Evolutionary conservation across 306 rosid species (phyloP), one percentile per base, ranked within the genome.

Genomic region (Casuarina cunninghamiana): DNA sequence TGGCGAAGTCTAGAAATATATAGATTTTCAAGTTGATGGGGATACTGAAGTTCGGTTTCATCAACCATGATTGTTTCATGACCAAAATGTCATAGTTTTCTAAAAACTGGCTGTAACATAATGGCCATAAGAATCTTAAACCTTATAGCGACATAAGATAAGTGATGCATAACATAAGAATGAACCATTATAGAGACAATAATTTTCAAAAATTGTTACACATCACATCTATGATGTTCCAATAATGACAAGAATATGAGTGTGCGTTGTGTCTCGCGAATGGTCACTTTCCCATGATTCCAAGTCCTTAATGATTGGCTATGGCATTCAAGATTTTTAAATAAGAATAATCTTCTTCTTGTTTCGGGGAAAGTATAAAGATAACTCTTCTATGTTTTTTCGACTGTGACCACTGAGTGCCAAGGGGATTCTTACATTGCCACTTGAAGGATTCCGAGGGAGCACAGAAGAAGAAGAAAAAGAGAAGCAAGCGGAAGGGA

Each of bases 1-100:
- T 48, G 21, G 62, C 2, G 63, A 72, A 17, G 51, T 38, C 45
- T 82, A 32, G 4, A 92, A 76, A 71, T 90, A 82, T 90, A 92
- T 39, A 94, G 87, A 78, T 84, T 91, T 44, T 79, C 85, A 87
- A 94, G 97, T 77, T 90, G 92, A 72, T 90, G 91, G 39, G 83
- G 87, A 82, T 91, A 92, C 78, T 88, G 87, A 76, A 84, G 71
- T 78, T 94, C 97, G 67, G 84, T 84, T 87, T 94, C 96, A 84
- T 94, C 97, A 19, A 87, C 77, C 87, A 80, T 60, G 39, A 83
- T 79, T 11, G 85, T 80, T 78, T 94, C 97, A 86, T 84, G 83
- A 84, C 90, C 80, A 54, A 94, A 87, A 77, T 82, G 91, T 66
- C 97, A 94, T 75, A 94, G 75, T 65, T 92, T 93, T 87, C 90